Evolutionary conservation across 495 filamentous ascomycete species (phyloP).

Genomic region (Aspergillus leporis): DNA sequence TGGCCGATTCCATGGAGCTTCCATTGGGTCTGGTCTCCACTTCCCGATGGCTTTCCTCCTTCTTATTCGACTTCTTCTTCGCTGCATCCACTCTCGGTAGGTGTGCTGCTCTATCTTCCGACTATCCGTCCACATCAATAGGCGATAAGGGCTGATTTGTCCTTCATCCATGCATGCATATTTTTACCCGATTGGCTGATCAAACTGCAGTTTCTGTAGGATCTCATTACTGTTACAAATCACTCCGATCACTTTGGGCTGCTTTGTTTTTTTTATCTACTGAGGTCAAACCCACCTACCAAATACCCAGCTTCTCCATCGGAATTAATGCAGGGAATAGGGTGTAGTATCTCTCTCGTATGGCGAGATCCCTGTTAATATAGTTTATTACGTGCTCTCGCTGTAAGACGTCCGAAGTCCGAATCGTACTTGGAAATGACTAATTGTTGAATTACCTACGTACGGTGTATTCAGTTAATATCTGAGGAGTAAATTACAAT

Average conservation of each 20-base stretch:
- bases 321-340: background rate
- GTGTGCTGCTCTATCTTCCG: background rate
- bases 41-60: slow-evolving; percentile 6
- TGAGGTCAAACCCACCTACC: background rate
- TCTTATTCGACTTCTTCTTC: slow-evolving; percentile 4
- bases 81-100: background rate
- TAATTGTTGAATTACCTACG: too few relatives aligned
- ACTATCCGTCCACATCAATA: background rate
- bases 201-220: background rate
- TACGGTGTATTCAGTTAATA: too few relatives aligned
- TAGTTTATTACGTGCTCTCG: too few relatives aligned
- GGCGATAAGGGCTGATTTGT: background rate
- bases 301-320: background rate
- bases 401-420: too few relatives aligned
- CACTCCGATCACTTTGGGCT: background rate
- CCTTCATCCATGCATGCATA: background rate
- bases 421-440: too few relatives aligned
- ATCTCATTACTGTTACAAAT: background rate
- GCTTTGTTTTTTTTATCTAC: background rate
- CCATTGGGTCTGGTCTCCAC: slow-evolving; percentile 2
- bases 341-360: too few relatives aligned
- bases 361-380: too few relatives aligned
- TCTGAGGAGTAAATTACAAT: background rate
- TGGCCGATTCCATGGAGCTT: background rate
- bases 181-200: background rate